phyloP scores from a whole-genome alignment of 164 flowering plant species.

The Buxus sempervirens region DNA sequence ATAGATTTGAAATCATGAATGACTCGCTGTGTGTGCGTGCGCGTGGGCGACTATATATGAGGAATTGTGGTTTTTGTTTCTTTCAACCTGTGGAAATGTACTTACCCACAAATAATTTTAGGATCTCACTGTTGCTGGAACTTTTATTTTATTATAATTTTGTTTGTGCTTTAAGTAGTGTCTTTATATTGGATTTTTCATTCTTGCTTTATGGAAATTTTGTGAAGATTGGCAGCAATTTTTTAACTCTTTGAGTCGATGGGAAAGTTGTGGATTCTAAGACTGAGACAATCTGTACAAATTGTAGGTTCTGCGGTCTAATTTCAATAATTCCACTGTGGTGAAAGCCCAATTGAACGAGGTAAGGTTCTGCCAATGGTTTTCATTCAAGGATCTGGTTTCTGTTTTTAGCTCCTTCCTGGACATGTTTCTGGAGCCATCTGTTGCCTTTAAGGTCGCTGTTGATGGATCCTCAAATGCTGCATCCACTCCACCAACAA shows the following conservation, averaged over 20 bases:
- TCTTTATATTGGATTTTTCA: too few relatives aligned
- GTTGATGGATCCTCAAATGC: constrained; percentile 45
- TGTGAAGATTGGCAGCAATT: background rate
- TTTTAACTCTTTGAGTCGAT: background rate
- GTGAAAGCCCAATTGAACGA: constrained; percentile 48
- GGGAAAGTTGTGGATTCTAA: background rate
- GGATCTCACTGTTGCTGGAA: too few relatives aligned
- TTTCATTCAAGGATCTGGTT: constrained; percentile 27
- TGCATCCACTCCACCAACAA: constrained; percentile 22
- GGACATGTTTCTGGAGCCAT: constrained; percentile 26
- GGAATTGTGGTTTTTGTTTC: too few relatives aligned
- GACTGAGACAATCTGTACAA: background rate
- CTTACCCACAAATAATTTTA: too few relatives aligned
- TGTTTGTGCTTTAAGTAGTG: too few relatives aligned
- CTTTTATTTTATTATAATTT: too few relatives aligned
- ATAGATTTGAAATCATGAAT: too few relatives aligned
- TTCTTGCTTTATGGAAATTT: too few relatives aligned
- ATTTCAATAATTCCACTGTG: constrained; percentile 25
- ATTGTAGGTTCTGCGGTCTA: constrained; percentile 31
- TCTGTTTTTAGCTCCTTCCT: constrained; percentile 25
- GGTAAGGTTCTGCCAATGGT: constrained; percentile 39
- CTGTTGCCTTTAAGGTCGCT: constrained; percentile 49
- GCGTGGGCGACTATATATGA: too few relatives aligned
- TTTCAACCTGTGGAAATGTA: too few relatives aligned
- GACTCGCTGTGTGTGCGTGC: too few relatives aligned